A percentile compares a stretch with the other conserved stretches of the same genome.
Conservation (phyloP, 805 yeast species). For the Barnettozyma californica region DNA sequence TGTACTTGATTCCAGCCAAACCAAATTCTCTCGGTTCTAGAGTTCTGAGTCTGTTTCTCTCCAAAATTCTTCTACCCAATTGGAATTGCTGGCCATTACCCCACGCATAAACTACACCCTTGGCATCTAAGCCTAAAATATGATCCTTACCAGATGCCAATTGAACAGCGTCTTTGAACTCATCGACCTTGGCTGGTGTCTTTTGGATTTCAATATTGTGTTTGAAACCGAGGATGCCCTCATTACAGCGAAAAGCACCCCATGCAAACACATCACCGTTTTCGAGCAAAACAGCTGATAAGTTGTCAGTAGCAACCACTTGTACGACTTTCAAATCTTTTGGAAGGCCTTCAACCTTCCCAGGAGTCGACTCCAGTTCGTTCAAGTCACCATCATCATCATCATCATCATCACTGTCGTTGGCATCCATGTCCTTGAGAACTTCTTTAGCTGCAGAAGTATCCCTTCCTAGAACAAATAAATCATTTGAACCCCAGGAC, state of each 20-base stretch:
- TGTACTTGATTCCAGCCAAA: slow-evolving; percentile 65
- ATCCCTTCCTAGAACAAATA: slow-evolving; percentile 86
- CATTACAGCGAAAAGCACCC: slow-evolving; percentile 95
- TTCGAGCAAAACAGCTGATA: slow-evolving; percentile 73
- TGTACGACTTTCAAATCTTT: slow-evolving; percentile 58
- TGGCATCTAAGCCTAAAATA: slow-evolving; percentile 71
- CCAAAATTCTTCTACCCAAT: slow-evolving; percentile 81
- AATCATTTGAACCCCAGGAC: slow-evolving; percentile 98
- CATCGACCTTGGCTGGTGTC: slow-evolving; percentile 58
- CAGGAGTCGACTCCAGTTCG: slow-evolving; percentile 86
- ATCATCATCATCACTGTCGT: slow-evolving; percentile 50
- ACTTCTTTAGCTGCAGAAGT: slow-evolving; percentile 61
- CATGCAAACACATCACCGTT: slow-evolving; percentile 92
- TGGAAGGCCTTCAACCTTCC: slow-evolving; percentile 63
- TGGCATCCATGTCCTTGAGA: slow-evolving; percentile 61
- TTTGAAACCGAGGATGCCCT: slow-evolving; percentile 83
- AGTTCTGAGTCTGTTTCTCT: slow-evolving; percentile 66
- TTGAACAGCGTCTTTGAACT: slow-evolving; percentile 66
- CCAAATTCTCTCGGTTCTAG: slow-evolving; percentile 83
- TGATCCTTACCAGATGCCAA: slow-evolving; percentile 94
- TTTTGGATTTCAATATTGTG: slow-evolving; percentile 58
- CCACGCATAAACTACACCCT: slow-evolving; percentile 92
- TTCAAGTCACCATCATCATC: slow-evolving; percentile 81
- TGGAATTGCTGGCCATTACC: slow-evolving; percentile 95
- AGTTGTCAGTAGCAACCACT: slow-evolving; percentile 86